A percentile compares a stretch with the other conserved stretches of the same genome.
phyloP scores from a whole-genome alignment of 148 eudicot species.

The Pouteria glomerata region DNA sequence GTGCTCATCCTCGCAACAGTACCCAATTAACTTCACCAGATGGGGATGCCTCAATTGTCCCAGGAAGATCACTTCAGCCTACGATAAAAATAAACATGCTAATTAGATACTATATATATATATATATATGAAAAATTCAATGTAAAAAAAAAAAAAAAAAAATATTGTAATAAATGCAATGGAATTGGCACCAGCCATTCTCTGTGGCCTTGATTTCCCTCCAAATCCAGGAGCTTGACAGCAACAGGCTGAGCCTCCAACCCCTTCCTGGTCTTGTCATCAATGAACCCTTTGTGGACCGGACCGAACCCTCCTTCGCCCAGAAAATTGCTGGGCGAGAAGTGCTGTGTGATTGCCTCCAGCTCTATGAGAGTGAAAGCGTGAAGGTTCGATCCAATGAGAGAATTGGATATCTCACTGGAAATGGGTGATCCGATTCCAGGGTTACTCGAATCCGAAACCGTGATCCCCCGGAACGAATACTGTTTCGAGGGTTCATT shows the following conservation, averaged over 20 bases:
- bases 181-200: conserved; percentile 55
- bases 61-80: conserved; percentile 53
- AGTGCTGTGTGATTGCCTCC: too few species aligned
- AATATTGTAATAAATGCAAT: background rate
- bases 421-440: too few species aligned
- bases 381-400: too few species aligned
- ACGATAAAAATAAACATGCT: background rate
- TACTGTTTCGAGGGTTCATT: too few species aligned
- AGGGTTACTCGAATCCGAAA: too few species aligned
- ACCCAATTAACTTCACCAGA: conserved; percentile 52
- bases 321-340: too few species aligned
- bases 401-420: too few species aligned
- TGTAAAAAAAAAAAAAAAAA: background rate
- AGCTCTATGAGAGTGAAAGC: too few species aligned
- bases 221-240: conserved; percentile 66
- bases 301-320: too few species aligned
- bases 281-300: conserved; percentile 78
- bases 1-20: conserved; percentile 56
- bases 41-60: conserved; percentile 51
- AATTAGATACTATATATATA: background rate
- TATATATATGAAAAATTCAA: too few species aligned
- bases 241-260: conserved; percentile 72
- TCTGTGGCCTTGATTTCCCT: conserved; percentile 65
- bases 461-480: too few species aligned
- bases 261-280: conserved; percentile 55